These are phyloP conservation scores for Cicer chorassanicum DNA, from an alignment of 306 rosid genomes.

Conservation along the genomic window DNA sequence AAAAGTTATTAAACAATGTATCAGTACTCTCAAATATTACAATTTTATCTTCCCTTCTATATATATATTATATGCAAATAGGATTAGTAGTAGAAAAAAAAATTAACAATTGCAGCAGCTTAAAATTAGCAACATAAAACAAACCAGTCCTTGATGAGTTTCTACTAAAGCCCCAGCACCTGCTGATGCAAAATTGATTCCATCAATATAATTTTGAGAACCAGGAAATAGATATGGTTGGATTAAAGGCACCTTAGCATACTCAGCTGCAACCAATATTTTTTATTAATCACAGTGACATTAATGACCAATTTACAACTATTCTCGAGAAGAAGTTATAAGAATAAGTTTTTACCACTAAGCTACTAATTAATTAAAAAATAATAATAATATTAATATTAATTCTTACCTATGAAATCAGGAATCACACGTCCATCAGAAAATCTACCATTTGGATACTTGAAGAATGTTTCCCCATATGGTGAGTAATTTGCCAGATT, in stretches of 20 bases:
- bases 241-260: constrained; percentile 56
- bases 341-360: no score
- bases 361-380: no score
- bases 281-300: no score
- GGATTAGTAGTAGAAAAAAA: no score
- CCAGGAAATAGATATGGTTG: constrained; percentile 60
- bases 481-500: constrained; percentile 45
- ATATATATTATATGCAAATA: no score
- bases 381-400: no score
- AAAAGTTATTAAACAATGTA: background rate
- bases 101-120: background rate
- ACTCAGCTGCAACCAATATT: constrained; percentile 57
- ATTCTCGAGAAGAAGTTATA: no score
- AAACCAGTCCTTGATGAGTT: constrained; percentile 55
- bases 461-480: constrained; percentile 58
- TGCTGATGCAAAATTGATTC: constrained; percentile 72
- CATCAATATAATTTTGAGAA: constrained; percentile 43
- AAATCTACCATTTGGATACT: constrained; percentile 55
- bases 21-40: background rate
- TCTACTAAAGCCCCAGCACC: constrained; percentile 73
- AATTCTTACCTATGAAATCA: constrained; percentile 49
- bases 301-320: no score
- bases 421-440: constrained; percentile 54
- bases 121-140: background rate
- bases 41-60: no score